These are phyloP conservation scores for Fusarium ramigenum DNA, from an alignment of 2,329 filamentous ascomycete species.

Conservation along the genomic window DNA sequence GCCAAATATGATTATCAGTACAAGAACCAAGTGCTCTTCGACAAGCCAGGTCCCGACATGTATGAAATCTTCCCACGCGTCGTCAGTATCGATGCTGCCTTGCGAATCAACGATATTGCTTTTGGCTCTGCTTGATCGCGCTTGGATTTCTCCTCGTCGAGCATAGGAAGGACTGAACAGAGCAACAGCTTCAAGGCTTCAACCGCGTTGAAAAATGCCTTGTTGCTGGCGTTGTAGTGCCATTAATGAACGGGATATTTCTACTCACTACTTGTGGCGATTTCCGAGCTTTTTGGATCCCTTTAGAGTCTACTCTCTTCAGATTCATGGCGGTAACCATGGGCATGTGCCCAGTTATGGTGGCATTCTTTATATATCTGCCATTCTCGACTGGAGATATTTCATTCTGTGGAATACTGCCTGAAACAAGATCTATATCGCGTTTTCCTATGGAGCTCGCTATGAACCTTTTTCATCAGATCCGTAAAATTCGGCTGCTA, in stretches of 20 bases:
- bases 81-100: neutral
- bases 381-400: fast-evolving
- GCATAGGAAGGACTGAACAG: fast-evolving
- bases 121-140: neutral
- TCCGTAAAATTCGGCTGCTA: neutral
- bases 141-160: neutral
- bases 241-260: fast-evolving
- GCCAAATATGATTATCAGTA: neutral
- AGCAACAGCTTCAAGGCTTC: neutral
- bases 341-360: fast-evolving
- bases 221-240: fast-evolving
- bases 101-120: neutral
- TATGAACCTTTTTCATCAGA: fast-evolving
- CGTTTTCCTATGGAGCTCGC: fast-evolving
- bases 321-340: fast-evolving
- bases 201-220: neutral
- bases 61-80: fast-evolving
- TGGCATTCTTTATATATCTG: neutral
- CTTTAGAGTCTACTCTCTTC: neutral
- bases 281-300: neutral
- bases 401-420: neutral
- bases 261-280: neutral
- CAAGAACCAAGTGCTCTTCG: neutral
- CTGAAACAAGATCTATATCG: fast-evolving
- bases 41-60: neutral